These are phyloP conservation scores for Bipolaris cookei DNA, from an alignment of 2,329 filamentous ascomycete species.

Conservation along the genomic window DNA sequence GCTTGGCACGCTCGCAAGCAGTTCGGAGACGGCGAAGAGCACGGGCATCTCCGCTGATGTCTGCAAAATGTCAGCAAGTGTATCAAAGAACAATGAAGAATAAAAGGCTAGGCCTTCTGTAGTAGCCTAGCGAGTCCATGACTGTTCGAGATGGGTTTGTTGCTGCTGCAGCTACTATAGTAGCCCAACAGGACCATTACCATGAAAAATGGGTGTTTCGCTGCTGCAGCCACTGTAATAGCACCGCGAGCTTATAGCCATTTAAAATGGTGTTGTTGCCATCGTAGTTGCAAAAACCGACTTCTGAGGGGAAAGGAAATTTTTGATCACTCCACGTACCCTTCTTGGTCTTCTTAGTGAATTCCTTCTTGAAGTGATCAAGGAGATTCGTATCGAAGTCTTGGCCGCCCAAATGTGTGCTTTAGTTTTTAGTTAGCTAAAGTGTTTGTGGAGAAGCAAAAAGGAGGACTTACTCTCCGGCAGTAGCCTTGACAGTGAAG, in stretches of 20 bases:
- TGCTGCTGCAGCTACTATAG: too few species aligned
- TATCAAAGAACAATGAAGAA: too few species aligned
- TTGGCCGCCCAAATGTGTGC: slow-evolving; percentile 88
- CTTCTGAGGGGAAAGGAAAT: too few species aligned
- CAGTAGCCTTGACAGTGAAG: slow-evolving; percentile 98
- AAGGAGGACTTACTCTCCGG: slow-evolving; percentile 73
- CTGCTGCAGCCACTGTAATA: too few species aligned
- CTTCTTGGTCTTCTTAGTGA: slow-evolving; percentile 71
- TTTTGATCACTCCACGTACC: background rate
- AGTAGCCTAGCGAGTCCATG: too few species aligned
- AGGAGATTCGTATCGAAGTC: slow-evolving; percentile 97
- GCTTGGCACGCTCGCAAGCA: slow-evolving; percentile 99
- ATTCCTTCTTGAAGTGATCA: slow-evolving; percentile 96
- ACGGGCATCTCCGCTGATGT: slow-evolving; percentile 79
- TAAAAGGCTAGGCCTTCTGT: too few species aligned
- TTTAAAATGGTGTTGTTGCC: too few species aligned
- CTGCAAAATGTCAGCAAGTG: slow-evolving; percentile 3
- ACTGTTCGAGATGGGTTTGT: too few species aligned
- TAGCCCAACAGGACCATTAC: too few species aligned
- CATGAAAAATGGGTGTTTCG: too few species aligned
- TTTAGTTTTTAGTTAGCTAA: background rate
- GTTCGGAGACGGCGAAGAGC: slow-evolving; percentile 95
- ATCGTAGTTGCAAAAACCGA: too few species aligned
- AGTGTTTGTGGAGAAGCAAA: background rate
- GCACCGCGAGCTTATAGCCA: too few species aligned